Conservation (phyloP, 225 moss, liverwort and hornwort species). For the Polytrichum formosum region DNA sequence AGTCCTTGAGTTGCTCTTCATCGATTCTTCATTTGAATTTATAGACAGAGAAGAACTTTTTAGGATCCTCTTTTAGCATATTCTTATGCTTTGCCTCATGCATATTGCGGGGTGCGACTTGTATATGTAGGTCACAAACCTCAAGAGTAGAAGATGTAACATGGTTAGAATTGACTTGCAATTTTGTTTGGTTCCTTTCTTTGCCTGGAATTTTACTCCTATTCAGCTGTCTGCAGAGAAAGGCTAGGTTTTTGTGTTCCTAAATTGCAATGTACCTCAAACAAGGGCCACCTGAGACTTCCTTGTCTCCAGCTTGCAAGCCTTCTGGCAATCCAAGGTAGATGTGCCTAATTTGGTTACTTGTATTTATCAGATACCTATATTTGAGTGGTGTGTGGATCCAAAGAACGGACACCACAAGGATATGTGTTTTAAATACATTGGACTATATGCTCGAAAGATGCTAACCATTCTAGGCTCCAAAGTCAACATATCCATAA, state of each 20-base stretch:
- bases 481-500: no score
- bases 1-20: slow-evolving; percentile 15
- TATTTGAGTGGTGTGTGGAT: no score
- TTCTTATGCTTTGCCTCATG: not conserved
- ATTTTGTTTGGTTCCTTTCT: not conserved
- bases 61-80: not conserved
- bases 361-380: no score
- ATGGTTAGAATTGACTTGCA: not conserved
- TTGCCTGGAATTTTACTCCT: not conserved
- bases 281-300: not conserved
- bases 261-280: not conserved
- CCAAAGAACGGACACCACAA: no score
- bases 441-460: no score
- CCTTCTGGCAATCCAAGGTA: no score
- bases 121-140: not conserved
- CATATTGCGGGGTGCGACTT: not conserved
- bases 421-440: no score
- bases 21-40: slow-evolving; percentile 4
- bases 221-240: not conserved
- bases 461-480: no score
- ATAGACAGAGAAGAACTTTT: slow-evolving; percentile 1
- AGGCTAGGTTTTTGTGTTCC: not conserved
- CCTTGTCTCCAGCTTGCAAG: no score
- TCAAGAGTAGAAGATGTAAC: not conserved
- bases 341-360: no score